Evolutionary conservation across 129 eudicot genomes (phyloP), one percentile per base, ranked within the genome.

Genomic region (Logfia minima): DNA sequence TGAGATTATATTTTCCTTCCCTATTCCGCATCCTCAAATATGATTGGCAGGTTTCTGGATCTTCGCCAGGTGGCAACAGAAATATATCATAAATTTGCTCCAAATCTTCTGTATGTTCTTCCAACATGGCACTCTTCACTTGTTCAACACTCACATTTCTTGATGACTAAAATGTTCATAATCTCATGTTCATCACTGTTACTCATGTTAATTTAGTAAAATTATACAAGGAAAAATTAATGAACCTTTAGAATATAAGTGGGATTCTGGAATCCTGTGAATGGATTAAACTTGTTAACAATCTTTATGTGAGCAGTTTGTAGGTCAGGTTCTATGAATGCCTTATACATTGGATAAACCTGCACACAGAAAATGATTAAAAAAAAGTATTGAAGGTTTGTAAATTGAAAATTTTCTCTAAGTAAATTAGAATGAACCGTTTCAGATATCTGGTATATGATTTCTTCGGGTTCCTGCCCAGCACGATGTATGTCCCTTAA

Each of bases 291-390:
- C 84, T 91, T 94, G 86, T 94, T 94, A 45, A 86, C 87, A 21
- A 94, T 94, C 86, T 84, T 91, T 77, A 94, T 87, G 56, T 94
- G 98, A 35, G 98, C 98, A 3, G 96, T 94, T 79, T 86, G 87
- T 66, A 94, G 92, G 83, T 94, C 98, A 29, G 98, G 98, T 84
- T 94, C 98, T 75, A 94, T 94, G 75, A 91, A 94, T 18, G 97
- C 98, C 92, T 94, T 94, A 83, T 94, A 94, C 98, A 94, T 94
- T 10, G 97, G 98, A 79, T 94, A 94, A 24, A 94, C 98, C 98
- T 94, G 86, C 56, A 77, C 34, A 52, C 32, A 32, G 17, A 59
- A 63, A 79, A 24, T 14, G 17, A 29, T 1, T 23, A 23, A 72
- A 1, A 68, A 68, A 59, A 5, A 17, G 26, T n/a, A 61, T 1